Evolutionary conservation across 768 basidiomycete genomes (phyloP).

Genomic region (Daedalea quercina): DNA sequence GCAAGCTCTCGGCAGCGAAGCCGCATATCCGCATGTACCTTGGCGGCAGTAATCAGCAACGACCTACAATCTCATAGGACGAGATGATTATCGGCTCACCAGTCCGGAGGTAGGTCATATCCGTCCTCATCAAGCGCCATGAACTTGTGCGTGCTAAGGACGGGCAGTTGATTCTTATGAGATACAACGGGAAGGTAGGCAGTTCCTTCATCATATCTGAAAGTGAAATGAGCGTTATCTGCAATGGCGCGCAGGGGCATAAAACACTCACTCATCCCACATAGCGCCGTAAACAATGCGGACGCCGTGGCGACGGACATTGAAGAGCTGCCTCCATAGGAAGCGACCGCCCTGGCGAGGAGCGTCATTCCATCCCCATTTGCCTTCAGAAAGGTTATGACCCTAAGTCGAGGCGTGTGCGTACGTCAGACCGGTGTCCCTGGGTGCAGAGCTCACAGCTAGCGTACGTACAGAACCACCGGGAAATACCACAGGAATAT

Average conservation of each 20-base stretch:
- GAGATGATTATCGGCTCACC: constrained; percentile 38
- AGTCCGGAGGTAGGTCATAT: constrained; percentile 70
- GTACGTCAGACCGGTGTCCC: neutral
- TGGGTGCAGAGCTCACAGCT: neutral
- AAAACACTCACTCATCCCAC: constrained; percentile 71
- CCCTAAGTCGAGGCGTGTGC: constrained; percentile 36
- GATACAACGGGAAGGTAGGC: constrained; percentile 71
- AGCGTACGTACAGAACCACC: constrained; percentile 64
- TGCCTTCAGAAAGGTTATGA: constrained; percentile 62
- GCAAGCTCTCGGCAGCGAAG: constrained; percentile 61
- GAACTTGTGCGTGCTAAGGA: constrained; percentile 50
- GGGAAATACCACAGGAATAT: constrained; percentile 79
- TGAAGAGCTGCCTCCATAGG: constrained; percentile 73
- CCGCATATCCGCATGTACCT: constrained; percentile 80
- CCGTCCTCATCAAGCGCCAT: constrained; percentile 77
- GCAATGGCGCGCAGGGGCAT: neutral
- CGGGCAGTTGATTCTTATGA: constrained; percentile 50
- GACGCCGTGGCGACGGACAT: constrained; percentile 54
- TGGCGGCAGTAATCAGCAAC: constrained; percentile 4
- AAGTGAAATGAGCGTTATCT: neutral
- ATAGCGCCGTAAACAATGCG: constrained; percentile 74
- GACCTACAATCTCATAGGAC: constrained; percentile 1
- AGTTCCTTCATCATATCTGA: constrained; percentile 80
- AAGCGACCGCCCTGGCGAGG: constrained; percentile 70
- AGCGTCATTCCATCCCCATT: constrained; percentile 68